Percentiles rank a stretch among this genome's conserved stretches.
Conservation (phyloP, 2,329 filamentous ascomycete genomes). For the Fonsecaea multimorphosa region DNA sequence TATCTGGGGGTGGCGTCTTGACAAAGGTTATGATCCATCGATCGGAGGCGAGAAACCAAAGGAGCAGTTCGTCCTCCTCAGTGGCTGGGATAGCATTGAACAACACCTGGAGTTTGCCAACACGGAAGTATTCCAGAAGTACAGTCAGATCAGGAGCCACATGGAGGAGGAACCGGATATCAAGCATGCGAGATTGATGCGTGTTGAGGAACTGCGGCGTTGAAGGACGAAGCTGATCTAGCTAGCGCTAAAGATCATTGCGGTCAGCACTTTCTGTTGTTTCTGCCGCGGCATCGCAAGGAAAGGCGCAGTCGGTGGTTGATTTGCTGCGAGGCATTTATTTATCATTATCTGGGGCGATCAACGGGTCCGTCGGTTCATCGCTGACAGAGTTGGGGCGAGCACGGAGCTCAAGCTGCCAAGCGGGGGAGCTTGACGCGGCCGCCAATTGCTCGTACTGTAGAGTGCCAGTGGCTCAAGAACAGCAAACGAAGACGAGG, state of each 20-base stretch:
- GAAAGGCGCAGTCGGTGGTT: background rate
- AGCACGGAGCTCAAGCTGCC: constrained; percentile 5
- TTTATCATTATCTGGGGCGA: no score
- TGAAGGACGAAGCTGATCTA: background rate
- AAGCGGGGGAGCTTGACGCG: constrained; percentile 14
- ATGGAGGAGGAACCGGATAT: constrained; percentile 42
- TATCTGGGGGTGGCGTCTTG: constrained; percentile 50
- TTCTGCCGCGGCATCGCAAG: background rate
- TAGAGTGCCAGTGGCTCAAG: background rate
- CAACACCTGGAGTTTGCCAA: constrained; percentile 46
- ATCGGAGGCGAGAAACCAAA: constrained; percentile 33
- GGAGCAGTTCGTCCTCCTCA: constrained; percentile 53
- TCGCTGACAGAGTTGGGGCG: constrained; percentile 11
- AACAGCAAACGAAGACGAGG: background rate
- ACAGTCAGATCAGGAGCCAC: constrained; percentile 38
- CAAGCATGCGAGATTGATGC: constrained; percentile 39
- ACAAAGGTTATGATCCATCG: constrained; percentile 39
- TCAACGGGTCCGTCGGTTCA: constrained; percentile 9
- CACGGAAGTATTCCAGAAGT: constrained; percentile 44
- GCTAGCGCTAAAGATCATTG: background rate
- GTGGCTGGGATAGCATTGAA: constrained; percentile 47
- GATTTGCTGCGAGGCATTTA: constrained; percentile 14
- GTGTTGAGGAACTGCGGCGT: constrained; percentile 3
- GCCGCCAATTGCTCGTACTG: background rate
- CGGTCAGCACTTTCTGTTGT: background rate